A percentile compares a stretch with the other conserved stretches of the same genome.
phyloP scores from a whole-genome alignment of 306 rosid species.

The Vigna mungo region DNA sequence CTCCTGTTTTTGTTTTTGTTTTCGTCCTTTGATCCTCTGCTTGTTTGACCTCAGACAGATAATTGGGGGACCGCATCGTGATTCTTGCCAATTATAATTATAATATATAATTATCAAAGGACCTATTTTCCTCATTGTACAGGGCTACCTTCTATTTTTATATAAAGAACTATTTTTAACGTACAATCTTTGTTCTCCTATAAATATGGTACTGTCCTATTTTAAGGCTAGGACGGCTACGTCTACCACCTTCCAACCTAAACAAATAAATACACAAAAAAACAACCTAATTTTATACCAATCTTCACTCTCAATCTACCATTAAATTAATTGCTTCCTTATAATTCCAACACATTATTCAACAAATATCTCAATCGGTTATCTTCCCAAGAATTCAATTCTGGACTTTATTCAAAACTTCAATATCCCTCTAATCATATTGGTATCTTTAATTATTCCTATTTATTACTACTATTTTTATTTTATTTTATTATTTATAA shows the following conservation, averaged over 20 bases:
- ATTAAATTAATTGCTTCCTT: neutral
- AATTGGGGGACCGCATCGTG: conserved; percentile 47
- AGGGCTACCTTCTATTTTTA: conserved; percentile 28
- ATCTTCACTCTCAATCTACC: too few relatives aligned
- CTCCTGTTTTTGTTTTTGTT: neutral
- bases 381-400: too few relatives aligned
- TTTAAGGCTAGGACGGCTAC: conserved; percentile 20
- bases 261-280: neutral
- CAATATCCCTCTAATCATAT: too few relatives aligned
- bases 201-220: neutral
- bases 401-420: too few relatives aligned
- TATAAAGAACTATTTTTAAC: conserved; percentile 21
- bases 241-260: neutral
- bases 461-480: too few relatives aligned
- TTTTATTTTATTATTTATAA: too few relatives aligned
- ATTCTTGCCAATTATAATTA: too few relatives aligned
- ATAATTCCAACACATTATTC: too few relatives aligned
- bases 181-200: conserved; percentile 11
- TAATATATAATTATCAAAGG: too few relatives aligned
- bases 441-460: too few relatives aligned
- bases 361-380: too few relatives aligned
- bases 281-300: conserved; percentile 2
- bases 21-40: conserved; percentile 15
- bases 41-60: conserved; percentile 32
- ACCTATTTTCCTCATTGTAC: too few relatives aligned